Percentiles rank a stretch among this genome's conserved stretches.
phyloP scores from a whole-genome alignment of 177 flowering plant species.

The Vitis hybrid region DNA sequence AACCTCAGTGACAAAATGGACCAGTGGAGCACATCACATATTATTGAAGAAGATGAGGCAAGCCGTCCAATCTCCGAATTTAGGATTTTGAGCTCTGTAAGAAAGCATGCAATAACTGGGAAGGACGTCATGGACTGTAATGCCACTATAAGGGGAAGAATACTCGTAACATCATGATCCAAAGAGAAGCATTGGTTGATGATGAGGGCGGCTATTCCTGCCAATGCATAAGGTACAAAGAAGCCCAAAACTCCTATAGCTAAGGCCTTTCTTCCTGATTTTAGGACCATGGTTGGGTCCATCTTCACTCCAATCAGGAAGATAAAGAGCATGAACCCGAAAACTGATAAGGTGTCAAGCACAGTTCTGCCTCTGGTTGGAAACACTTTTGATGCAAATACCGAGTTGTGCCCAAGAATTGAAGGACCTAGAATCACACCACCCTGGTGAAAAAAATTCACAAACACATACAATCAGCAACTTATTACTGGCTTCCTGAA shows the following conservation, averaged over 20 bases:
- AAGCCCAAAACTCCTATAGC: constrained; percentile 19
- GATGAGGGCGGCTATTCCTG: constrained; percentile 11
- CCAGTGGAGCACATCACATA: constrained; percentile 31
- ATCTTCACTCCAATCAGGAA: constrained; percentile 39
- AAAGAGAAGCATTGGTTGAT: constrained; percentile 16
- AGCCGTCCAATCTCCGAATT: constrained; percentile 57
- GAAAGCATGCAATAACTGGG: constrained; percentile 26
- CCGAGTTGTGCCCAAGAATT: constrained; percentile 14
- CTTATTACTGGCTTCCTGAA: background rate
- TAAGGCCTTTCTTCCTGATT: constrained; percentile 14
- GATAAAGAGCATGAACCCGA: constrained; percentile 36
- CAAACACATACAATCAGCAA: background rate
- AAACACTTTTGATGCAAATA: constrained; percentile 9
- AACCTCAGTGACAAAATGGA: constrained; percentile 15
- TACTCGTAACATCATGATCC: constrained; percentile 4
- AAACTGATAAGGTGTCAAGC: constrained; percentile 20
- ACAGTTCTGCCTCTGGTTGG: constrained; percentile 17
- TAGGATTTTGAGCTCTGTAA: constrained; percentile 42
- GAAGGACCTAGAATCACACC: constrained; percentile 41
- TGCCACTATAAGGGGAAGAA: constrained; percentile 19
- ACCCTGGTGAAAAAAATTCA: constrained; percentile 23
- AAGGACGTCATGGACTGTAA: constrained; percentile 27
- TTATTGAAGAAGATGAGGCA: constrained; percentile 29
- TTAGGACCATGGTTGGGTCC: constrained; percentile 19
- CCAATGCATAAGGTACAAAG: constrained; percentile 13